phyloP scores from a whole-genome alignment of 2,329 filamentous ascomycete genomes.

The Chaetomium sp. region DNA sequence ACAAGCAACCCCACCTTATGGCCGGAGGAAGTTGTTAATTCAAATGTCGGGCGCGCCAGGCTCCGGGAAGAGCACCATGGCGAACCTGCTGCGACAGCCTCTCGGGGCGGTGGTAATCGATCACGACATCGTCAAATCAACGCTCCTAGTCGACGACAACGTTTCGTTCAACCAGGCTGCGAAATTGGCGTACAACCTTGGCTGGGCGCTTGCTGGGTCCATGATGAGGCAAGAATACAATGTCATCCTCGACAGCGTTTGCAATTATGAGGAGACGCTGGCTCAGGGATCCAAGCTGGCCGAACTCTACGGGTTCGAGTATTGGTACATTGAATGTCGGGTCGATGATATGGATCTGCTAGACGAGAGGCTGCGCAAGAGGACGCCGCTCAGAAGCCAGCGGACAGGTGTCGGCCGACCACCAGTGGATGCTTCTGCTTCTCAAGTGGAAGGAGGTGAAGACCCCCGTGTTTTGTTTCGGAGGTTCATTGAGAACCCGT shows the following conservation, averaged over 20 bases:
- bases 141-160: neutral
- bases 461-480: neutral
- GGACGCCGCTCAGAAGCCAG: neutral
- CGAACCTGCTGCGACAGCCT: neutral
- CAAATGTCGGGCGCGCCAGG: constrained; percentile 2
- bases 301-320: neutral
- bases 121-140: constrained; percentile 8
- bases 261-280: neutral
- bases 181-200: neutral
- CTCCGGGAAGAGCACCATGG: neutral
- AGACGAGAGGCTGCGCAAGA: neutral
- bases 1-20: neutral
- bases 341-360: neutral
- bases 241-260: neutral
- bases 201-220: neutral
- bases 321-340: constrained; percentile 2
- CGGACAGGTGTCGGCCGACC: neutral
- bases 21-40: neutral
- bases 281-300: neutral
- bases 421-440: neutral
- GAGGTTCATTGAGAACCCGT: neutral
- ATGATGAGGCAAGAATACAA: neutral
- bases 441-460: neutral
- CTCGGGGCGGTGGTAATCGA: neutral
- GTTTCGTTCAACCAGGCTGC: constrained; percentile 2